Conservation (phyloP, 2,329 filamentous ascomycete genomes). For the Cladophialophora immunda region DNA sequence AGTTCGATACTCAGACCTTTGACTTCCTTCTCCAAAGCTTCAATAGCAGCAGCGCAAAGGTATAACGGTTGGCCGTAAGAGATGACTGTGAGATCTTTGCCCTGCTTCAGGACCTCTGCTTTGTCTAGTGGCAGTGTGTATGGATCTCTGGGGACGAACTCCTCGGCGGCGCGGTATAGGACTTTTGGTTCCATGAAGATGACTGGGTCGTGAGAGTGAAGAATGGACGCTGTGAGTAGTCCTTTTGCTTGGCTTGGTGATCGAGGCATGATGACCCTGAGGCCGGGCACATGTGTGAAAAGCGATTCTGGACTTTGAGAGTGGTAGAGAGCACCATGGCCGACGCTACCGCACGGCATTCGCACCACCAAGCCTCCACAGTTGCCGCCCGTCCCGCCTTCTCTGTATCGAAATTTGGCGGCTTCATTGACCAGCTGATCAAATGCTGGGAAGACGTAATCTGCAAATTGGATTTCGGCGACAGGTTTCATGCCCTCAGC, state of each 20-base stretch:
- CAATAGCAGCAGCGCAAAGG: conserved; percentile 79
- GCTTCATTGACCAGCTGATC: conserved; percentile 95
- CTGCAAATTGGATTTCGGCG: conserved; percentile 94
- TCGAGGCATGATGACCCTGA: conserved; percentile 84
- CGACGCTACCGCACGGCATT: conserved; percentile 90
- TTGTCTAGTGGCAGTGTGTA: conserved; percentile 87
- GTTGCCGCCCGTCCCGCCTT: conserved; percentile 69
- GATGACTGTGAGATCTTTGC: conserved; percentile 81
- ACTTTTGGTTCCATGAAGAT: conserved; percentile 96
- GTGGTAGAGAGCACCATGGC: conserved; percentile 88
- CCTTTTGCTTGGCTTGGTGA: conserved; percentile 91
- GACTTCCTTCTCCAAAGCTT: conserved; percentile 76
- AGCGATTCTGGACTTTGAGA: conserved; percentile 88
- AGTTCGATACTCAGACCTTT: conserved; percentile 78
- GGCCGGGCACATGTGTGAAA: conserved; percentile 86
- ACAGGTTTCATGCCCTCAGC: conserved; percentile 92
- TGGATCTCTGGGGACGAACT: conserved; percentile 82
- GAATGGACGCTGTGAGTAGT: conserved; percentile 77
- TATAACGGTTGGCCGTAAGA: conserved; percentile 93
- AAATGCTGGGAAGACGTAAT: conserved; percentile 92
- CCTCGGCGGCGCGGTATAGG: conserved; percentile 87
- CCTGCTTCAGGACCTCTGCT: conserved; percentile 82
- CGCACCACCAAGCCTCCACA: conserved; percentile 83
- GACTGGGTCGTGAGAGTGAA: conserved; percentile 80
- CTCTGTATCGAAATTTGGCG: conserved; percentile 83